Evolutionary conservation across 768 basidiomycete genomes (phyloP).

Genomic region (Termitomyces sp.): DNA sequence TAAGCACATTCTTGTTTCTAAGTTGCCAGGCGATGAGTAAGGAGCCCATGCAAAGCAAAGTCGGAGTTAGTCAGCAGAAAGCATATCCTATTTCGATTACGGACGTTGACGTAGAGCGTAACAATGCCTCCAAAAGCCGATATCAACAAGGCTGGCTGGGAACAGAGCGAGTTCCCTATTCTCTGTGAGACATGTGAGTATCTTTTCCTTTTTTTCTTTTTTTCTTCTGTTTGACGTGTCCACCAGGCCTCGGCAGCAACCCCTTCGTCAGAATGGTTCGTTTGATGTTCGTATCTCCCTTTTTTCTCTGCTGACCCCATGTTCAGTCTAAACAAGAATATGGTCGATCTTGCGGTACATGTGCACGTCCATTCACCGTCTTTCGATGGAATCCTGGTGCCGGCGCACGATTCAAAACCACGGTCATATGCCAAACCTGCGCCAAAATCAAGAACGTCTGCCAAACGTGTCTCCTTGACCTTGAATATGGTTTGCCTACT

Average conservation of each 20-base stretch:
- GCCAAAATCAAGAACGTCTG: constrained; percentile 96
- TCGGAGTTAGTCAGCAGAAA: constrained; percentile 9
- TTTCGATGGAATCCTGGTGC: constrained; percentile 98
- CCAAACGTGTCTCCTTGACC: constrained; percentile 94
- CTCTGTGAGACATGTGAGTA: constrained; percentile 86
- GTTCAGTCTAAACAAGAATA: constrained; percentile 93
- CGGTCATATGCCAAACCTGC: constrained; percentile 95
- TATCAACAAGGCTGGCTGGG: constrained; percentile 93
- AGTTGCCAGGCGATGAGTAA: constrained; percentile 94
- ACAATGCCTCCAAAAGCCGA: constrained; percentile 78
- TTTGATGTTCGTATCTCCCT: neutral
- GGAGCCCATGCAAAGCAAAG: constrained; percentile 39
- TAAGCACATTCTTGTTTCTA: constrained; percentile 72
- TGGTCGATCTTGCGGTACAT: constrained; percentile 94
- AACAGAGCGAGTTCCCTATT: constrained; percentile 90
- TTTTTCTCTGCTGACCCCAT: constrained; percentile 1
- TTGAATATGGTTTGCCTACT: constrained; percentile 93
- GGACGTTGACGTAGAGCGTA: constrained; percentile 6
- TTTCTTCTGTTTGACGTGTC: constrained; percentile 1
- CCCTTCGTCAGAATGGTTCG: constrained; percentile 93
- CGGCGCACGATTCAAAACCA: constrained; percentile 93
- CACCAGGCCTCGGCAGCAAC: constrained; percentile 75
- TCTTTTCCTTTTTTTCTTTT: constrained; percentile 4
- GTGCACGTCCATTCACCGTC: constrained; percentile 92
- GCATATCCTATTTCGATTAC: constrained; percentile 1